These are phyloP conservation scores for Pythium vanterpoolii DNA, from an alignment of 352 stramenopile species.

Conservation along the genomic window DNA sequence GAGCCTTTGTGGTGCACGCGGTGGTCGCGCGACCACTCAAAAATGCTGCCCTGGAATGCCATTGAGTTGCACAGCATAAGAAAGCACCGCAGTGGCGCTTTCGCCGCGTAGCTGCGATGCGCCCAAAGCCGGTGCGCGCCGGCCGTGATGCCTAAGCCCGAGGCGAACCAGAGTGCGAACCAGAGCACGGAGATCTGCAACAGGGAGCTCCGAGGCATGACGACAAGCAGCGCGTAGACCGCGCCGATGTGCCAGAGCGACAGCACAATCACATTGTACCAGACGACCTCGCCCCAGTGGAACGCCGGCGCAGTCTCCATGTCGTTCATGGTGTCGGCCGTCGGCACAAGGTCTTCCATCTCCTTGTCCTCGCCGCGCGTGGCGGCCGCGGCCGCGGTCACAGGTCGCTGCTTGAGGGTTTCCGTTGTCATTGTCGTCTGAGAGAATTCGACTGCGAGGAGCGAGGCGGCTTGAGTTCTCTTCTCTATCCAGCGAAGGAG, in stretches of 20 bases:
- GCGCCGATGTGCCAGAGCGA: constrained; percentile 65
- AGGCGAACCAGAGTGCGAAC: constrained; percentile 60
- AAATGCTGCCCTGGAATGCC: constrained; percentile 96
- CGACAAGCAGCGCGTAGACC: constrained; percentile 63
- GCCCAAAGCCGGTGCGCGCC: constrained; percentile 97
- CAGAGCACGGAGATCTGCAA: constrained; percentile 59
- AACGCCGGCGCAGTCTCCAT: constrained; percentile 34
- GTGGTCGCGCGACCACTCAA: constrained; percentile 98
- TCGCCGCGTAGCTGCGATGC: constrained; percentile 95
- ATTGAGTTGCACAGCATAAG: constrained; percentile 99
- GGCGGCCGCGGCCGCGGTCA: neutral
- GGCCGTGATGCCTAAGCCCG: constrained; percentile 96
- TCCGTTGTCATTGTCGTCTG: neutral
- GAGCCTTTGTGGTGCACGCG: constrained; percentile 99
- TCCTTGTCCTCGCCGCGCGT: constrained; percentile 37
- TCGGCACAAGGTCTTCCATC: constrained; percentile 28
- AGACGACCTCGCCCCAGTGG: constrained; percentile 74
- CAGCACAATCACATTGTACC: constrained; percentile 81
- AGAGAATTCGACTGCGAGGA: neutral
- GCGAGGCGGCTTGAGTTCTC: constrained; percentile 8
- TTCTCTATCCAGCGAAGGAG: neutral
- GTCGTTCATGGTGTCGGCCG: constrained; percentile 21
- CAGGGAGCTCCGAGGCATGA: constrained; percentile 47
- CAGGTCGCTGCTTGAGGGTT: constrained; percentile 9
- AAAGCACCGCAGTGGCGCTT: constrained; percentile 87